phyloP scores from a whole-genome alignment of 805 yeast species.

The Sungouiella blattae region DNA sequence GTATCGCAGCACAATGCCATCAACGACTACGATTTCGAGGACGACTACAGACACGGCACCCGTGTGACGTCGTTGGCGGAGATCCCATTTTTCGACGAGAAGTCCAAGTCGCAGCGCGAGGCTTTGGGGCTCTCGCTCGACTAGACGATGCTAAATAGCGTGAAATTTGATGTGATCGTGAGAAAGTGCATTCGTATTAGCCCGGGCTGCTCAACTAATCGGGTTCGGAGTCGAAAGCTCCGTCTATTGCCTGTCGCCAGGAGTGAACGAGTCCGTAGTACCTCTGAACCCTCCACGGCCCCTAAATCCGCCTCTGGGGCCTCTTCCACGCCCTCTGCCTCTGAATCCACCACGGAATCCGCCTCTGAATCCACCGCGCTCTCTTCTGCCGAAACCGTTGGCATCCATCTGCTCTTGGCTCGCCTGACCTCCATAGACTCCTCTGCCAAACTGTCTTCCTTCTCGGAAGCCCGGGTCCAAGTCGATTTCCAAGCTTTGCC shows the following conservation, averaged over 20 bases:
- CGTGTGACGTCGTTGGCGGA: slow-evolving; percentile 4
- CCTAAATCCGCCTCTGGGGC: slow-evolving; percentile 20
- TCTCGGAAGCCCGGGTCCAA: slow-evolving; percentile 94
- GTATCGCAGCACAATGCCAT: slow-evolving; percentile 10
- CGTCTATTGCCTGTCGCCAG: not conserved
- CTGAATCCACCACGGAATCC: slow-evolving; percentile 46
- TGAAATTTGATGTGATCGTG: too few species aligned
- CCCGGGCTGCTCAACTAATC: too few species aligned
- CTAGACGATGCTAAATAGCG: too few species aligned
- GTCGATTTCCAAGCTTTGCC: slow-evolving; percentile 77
- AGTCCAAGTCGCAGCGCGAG: slow-evolving; percentile 5
- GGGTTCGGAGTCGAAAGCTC: too few species aligned
- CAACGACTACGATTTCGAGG: slow-evolving; percentile 3
- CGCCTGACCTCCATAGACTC: slow-evolving; percentile 88
- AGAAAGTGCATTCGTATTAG: too few species aligned
- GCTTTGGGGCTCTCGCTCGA: slow-evolving; percentile 3
- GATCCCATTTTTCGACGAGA: slow-evolving; percentile 2
- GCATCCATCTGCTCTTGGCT: slow-evolving; percentile 51
- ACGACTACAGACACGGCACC: slow-evolving; percentile 6
- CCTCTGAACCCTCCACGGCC: slow-evolving; percentile 22
- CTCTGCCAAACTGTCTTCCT: slow-evolving; percentile 95
- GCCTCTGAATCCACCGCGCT: slow-evolving; percentile 37
- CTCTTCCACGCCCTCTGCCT: slow-evolving; percentile 33
- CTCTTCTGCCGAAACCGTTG: slow-evolving; percentile 18
- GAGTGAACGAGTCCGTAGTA: slow-evolving; percentile 9